These are phyloP conservation scores for Coemansia sp. DNA, from an alignment of 192 early-diverging fungal genomes.

Conservation along the genomic window DNA sequence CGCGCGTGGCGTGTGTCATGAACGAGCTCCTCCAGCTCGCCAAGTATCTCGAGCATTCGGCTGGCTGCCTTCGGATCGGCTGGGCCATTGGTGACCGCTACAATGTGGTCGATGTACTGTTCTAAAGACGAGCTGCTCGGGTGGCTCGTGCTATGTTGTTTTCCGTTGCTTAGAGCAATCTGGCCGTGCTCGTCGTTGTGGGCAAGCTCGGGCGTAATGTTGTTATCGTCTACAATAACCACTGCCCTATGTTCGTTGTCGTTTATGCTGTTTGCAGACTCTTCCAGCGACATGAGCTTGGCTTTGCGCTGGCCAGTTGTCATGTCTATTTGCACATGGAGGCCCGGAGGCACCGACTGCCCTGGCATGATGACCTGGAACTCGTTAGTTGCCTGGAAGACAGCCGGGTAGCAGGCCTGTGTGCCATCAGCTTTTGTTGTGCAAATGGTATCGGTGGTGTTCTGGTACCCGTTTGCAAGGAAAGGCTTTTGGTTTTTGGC, in stretches of 20 bases:
- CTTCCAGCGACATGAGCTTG: slow-evolving; percentile 53
- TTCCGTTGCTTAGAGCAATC: background rate
- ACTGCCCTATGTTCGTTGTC: background rate
- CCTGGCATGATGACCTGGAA: slow-evolving; percentile 61
- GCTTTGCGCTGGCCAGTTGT: slow-evolving; percentile 59
- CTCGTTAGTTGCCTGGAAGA: slow-evolving; percentile 61
- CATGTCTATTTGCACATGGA: slow-evolving; percentile 68
- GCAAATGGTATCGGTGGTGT: slow-evolving; percentile 15
- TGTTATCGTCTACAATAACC: background rate
- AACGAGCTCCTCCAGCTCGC: slow-evolving; percentile 57
- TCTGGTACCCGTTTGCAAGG: background rate
- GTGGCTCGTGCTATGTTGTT: background rate
- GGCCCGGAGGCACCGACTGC: slow-evolving; percentile 62
- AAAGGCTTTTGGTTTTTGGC: slow-evolving; percentile 3
- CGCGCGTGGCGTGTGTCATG: slow-evolving; percentile 61
- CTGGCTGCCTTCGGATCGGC: background rate
- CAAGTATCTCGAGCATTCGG: slow-evolving; percentile 31
- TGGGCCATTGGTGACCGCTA: background rate
- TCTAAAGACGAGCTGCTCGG: background rate
- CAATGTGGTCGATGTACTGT: background rate
- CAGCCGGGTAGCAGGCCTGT: slow-evolving; percentile 57
- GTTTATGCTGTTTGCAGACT: background rate
- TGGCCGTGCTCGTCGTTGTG: background rate
- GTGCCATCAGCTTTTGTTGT: slow-evolving; percentile 35
- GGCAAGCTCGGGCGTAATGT: background rate